Evolutionary conservation across 176 grass and related monocot species (phyloP).

Genomic region (Phyllostachys edulis): DNA sequence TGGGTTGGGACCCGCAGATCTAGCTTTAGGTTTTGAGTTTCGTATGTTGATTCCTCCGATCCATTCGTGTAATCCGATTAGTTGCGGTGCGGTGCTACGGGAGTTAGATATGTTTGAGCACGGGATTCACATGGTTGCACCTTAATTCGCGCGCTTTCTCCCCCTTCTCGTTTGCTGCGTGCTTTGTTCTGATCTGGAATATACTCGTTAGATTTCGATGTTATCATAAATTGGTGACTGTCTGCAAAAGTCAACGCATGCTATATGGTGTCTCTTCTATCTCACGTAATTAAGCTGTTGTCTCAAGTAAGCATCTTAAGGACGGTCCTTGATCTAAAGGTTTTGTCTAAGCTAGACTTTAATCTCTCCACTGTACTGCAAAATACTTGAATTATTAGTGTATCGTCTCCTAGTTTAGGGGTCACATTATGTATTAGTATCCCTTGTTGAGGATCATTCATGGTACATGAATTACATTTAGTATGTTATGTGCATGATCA

Average conservation of each 20-base stretch:
- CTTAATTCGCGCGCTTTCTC: neutral
- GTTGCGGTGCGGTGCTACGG: neutral
- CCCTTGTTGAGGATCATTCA: neutral
- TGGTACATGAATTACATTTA: neutral
- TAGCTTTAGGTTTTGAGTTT: neutral
- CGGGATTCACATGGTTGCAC: conserved; percentile 16
- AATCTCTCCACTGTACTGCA: neutral
- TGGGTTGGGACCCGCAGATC: conserved; percentile 19
- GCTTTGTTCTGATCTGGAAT: neutral
- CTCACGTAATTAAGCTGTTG: neutral
- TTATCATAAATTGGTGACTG: neutral
- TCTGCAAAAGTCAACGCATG: neutral
- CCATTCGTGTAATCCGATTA: neutral
- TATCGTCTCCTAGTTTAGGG: neutral
- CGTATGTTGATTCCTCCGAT: neutral
- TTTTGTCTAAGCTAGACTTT: neutral
- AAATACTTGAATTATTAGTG: neutral
- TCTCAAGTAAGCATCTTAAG: neutral
- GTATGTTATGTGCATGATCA: neutral
- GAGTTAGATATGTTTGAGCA: neutral
- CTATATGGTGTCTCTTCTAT: neutral
- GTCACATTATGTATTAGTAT: neutral
- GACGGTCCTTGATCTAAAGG: neutral
- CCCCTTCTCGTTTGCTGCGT: neutral
- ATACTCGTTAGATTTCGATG: neutral